phyloP scores from a whole-genome alignment of 2,329 filamentous ascomycete genomes.

The Sarocladium oryzae region DNA sequence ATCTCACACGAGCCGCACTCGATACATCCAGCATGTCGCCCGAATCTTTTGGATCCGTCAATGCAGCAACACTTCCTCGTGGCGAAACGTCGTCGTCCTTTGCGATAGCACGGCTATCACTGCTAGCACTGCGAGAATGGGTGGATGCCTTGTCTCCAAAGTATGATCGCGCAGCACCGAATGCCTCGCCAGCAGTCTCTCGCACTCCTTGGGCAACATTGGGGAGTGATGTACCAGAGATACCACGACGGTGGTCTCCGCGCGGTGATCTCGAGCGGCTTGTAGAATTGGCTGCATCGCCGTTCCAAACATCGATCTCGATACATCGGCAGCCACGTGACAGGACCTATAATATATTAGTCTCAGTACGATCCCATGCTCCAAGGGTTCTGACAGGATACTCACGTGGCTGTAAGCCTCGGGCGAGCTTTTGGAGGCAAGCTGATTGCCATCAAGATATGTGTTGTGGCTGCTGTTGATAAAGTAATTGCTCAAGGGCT shows the following conservation, averaged over 20 bases:
- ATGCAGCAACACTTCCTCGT: constrained; percentile 22
- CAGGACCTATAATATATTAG: constrained; percentile 48
- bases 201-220: constrained; percentile 36
- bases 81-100: constrained; percentile 24
- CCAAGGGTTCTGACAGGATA: too few relatives aligned
- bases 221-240: constrained; percentile 39
- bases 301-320: constrained; percentile 94
- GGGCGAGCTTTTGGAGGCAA: constrained; percentile 68
- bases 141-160: constrained; percentile 22
- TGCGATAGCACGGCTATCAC: constrained; percentile 22
- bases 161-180: constrained; percentile 20
- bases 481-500: constrained; percentile 81
- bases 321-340: constrained; percentile 78
- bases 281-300: constrained; percentile 40
- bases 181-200: constrained; percentile 26
- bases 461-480: constrained; percentile 95
- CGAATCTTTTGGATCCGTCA: constrained; percentile 25
- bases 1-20: constrained; percentile 13
- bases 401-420: constrained; percentile 71
- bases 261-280: constrained; percentile 24
- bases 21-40: constrained; percentile 27
- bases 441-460: constrained; percentile 81
- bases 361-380: too few relatives aligned
- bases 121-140: constrained; percentile 35
- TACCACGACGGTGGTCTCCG: constrained; percentile 36